These are phyloP conservation scores for Fusarium phyllophilum DNA, from an alignment of 2,329 filamentous ascomycete species.

Conservation along the genomic window DNA sequence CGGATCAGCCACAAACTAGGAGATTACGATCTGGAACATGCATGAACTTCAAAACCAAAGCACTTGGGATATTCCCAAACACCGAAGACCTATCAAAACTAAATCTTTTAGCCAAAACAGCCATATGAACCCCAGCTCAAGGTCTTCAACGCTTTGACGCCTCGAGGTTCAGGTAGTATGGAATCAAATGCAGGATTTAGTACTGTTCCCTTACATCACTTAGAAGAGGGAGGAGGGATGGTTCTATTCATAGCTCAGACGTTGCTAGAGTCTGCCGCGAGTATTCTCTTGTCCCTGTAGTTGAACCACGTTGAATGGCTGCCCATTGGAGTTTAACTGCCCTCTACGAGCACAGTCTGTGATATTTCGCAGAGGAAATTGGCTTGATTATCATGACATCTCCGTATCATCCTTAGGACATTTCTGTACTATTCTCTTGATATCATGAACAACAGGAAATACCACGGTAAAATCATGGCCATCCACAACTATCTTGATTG, in stretches of 20 bases:
- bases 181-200: too few species aligned
- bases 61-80: background rate
- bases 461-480: background rate
- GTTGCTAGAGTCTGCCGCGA: background rate
- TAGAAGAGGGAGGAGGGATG: too few species aligned
- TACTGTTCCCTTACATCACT: background rate
- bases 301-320: background rate
- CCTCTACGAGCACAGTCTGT: background rate
- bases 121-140: background rate
- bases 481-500: background rate
- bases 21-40: conserved; percentile 3
- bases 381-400: background rate
- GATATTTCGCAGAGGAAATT: background rate
- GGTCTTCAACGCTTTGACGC: too few species aligned
- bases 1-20: background rate
- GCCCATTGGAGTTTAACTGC: background rate
- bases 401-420: background rate
- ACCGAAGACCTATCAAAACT: background rate
- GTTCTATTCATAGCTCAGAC: background rate
- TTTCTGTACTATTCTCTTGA: background rate
- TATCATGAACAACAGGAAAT: background rate
- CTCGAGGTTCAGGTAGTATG: too few species aligned
- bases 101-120: background rate
- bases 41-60: background rate
- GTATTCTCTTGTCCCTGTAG: background rate